Base-by-base conservation (phyloP, 176 grass and related monocot genomes). In the sorghum (Sorghum bicolor) region DNA sequence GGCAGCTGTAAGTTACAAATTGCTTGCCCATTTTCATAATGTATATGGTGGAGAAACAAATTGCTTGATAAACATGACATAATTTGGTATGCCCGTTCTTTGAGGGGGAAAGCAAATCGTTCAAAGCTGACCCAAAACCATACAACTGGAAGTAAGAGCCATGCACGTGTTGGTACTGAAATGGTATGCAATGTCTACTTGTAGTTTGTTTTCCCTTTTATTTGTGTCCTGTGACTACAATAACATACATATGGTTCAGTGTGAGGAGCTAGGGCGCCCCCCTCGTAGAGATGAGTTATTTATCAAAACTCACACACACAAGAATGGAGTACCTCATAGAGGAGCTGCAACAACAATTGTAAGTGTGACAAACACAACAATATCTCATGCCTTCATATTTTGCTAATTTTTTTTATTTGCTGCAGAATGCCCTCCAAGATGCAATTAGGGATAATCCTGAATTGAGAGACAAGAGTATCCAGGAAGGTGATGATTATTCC, bases 271-370 rank as follows among this genome's bases (percentile, higher is more conserved):
- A 20, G 72, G 72, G 43, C 29, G 45, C 6, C 9, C 29, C 72
- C 72, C 47, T 22, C 72, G 72, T 34, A 55, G 72, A 50, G 43
- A 73, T 73, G 70, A 73, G 19, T 16, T 73, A 31, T 73, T 47
- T 48, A 17, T 48, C 25, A 73, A 4, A 73, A 17, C 2, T 9
- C 41, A 16, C 41, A 73, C 69, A 44, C 41, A 73, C 26, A 48
- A 30, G 6, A 73, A 16, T 48, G 41, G 70, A 48, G 6, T 31
- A 19, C 41, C 70, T 16, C 70, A 48, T 9, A 73, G 30, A 16
- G 75, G 55, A 31, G 8, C 41, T 63, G 75, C 37, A 40, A 12
- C 2, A 16, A 77, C 75, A 40, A 62, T 77, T 63, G 75, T 41
- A 63, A 28, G 75, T 41, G 48, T 44, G 41, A 44, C 4, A 13